Evolutionary conservation across 352 stramenopile genomes (phyloP).

Genomic region (Globisporangium ultimum): DNA sequence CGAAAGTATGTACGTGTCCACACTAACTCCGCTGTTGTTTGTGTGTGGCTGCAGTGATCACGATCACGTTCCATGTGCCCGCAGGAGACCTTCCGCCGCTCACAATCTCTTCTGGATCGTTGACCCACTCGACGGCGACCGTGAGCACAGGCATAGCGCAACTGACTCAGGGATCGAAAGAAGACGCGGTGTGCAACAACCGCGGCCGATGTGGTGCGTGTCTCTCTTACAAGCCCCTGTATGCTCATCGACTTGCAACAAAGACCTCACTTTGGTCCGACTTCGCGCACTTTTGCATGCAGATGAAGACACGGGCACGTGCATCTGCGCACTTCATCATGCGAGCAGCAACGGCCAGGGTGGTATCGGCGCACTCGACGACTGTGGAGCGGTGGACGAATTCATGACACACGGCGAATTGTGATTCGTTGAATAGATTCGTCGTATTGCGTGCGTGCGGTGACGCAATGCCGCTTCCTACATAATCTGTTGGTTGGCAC

Average conservation of each 20-base stretch:
- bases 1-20: not conserved
- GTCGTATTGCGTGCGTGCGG: too few relatives aligned
- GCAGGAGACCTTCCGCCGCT: slow-evolving; percentile 58
- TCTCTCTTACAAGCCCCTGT: not conserved
- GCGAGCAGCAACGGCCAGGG: slow-evolving; percentile 57
- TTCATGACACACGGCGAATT: slow-evolving; percentile 68
- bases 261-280: not conserved
- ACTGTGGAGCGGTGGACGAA: slow-evolving; percentile 61
- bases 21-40: not conserved
- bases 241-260: not conserved
- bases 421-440: slow-evolving; percentile 3
- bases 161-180: slow-evolving; percentile 45
- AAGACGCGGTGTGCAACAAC: slow-evolving; percentile 74
- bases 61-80: slow-evolving; percentile 62
- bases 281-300: not conserved
- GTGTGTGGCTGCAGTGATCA: slow-evolving; percentile 19
- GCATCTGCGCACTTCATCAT: slow-evolving; percentile 55
- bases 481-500: too few relatives aligned
- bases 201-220: slow-evolving; percentile 62
- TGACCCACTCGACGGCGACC: slow-evolving; percentile 34
- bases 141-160: slow-evolving; percentile 29
- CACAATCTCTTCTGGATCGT: slow-evolving; percentile 18
- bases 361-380: slow-evolving; percentile 34
- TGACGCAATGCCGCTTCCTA: too few relatives aligned
- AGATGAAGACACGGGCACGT: slow-evolving; percentile 66